These are phyloP conservation scores for Candida nanaspora DNA, from an alignment of 805 yeast genomes.

Conservation along the genomic window DNA sequence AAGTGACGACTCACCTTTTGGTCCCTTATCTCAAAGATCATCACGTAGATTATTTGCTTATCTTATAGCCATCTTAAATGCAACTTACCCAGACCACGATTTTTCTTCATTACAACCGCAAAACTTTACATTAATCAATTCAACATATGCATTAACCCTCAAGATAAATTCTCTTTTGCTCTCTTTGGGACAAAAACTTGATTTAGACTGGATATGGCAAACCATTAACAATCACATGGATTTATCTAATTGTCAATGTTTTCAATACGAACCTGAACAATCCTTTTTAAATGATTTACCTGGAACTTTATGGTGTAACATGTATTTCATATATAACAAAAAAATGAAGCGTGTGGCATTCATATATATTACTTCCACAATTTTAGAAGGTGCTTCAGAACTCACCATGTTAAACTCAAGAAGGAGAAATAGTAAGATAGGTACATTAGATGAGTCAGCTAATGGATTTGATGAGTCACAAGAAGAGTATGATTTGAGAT, in stretches of 20 bases:
- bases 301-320: slow-evolving; percentile 62
- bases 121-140: slow-evolving; percentile 54
- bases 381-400: slow-evolving; percentile 20
- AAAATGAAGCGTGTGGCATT: slow-evolving; percentile 88
- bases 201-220: slow-evolving; percentile 75
- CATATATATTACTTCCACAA: slow-evolving; percentile 56
- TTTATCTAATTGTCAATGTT: slow-evolving; percentile 53
- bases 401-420: slow-evolving; percentile 23
- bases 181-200: slow-evolving; percentile 48
- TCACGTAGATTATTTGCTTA: slow-evolving; percentile 88
- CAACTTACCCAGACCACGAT: slow-evolving; percentile 94
- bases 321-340: slow-evolving; percentile 90
- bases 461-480: slow-evolving; percentile 22
- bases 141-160: slow-evolving; percentile 42
- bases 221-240: slow-evolving; percentile 79
- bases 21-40: slow-evolving; percentile 80
- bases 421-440: slow-evolving; percentile 26
- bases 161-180: slow-evolving; percentile 73
- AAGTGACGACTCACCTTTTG: slow-evolving; percentile 60
- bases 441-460: slow-evolving; percentile 23
- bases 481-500: slow-evolving; percentile 30
- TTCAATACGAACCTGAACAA: slow-evolving; percentile 57
- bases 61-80: slow-evolving; percentile 81
- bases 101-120: slow-evolving; percentile 80
- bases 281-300: slow-evolving; percentile 59